Conservation (phyloP, 225 moss, liverwort and hornwort genomes). For the Asterella californica region DNA sequence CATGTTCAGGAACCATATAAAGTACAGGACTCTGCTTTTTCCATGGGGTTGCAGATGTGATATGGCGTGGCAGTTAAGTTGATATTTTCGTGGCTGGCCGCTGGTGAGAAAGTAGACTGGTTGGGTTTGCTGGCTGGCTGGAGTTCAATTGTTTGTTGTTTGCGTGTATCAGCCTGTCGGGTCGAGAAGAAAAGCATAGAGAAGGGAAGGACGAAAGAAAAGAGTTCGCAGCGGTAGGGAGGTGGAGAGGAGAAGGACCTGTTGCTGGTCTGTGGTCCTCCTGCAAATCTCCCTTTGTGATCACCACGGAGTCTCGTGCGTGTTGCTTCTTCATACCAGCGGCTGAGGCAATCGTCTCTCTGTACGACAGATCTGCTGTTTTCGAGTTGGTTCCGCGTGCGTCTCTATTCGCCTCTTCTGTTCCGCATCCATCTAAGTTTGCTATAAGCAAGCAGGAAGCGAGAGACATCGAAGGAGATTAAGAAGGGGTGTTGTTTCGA, state of each 20-base stretch:
- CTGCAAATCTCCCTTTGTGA: not conserved
- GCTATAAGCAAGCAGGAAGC: not conserved
- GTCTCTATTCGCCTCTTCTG: not conserved
- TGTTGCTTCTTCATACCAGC: not conserved
- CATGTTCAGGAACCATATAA: not conserved
- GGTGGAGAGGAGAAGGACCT: not conserved
- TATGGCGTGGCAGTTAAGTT: slow-evolving; percentile 14
- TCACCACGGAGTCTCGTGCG: not conserved
- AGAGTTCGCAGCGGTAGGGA: not conserved
- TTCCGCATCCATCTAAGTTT: not conserved
- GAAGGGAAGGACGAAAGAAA: not conserved
- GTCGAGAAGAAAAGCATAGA: not conserved
- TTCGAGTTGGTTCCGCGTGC: not conserved
- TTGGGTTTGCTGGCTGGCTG: not conserved
- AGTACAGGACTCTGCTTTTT: not conserved
- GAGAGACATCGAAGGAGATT: not conserved
- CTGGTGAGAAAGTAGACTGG: too few species aligned
- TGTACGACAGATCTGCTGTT: not conserved
- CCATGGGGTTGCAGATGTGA: not conserved
- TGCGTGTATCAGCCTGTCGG: not conserved
- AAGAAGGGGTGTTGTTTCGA: not conserved
- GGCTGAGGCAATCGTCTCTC: not conserved
- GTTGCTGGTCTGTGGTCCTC: not conserved
- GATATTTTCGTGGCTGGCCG: not conserved
- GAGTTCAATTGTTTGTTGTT: not conserved